Conservation (phyloP, 805 yeast genomes). For the Ogataea saltuana region DNA sequence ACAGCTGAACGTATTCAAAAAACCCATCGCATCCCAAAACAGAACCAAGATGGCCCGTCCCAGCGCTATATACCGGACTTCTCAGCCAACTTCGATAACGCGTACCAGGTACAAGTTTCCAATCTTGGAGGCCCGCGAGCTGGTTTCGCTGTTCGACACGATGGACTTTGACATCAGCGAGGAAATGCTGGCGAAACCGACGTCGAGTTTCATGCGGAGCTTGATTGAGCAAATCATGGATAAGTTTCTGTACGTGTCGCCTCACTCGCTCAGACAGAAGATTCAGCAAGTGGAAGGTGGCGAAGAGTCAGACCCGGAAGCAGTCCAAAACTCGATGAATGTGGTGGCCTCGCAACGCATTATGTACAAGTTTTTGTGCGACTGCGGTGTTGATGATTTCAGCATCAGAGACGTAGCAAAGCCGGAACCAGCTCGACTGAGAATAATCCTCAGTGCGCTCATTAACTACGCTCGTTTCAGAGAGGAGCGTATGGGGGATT, state of each 20-base stretch:
- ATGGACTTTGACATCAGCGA: constrained; percentile 34
- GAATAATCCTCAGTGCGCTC: constrained; percentile 74
- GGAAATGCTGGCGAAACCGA: constrained; percentile 33
- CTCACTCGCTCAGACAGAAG: constrained; percentile 29
- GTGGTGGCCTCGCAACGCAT: constrained; percentile 59
- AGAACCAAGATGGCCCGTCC: constrained; percentile 38
- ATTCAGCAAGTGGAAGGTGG: constrained; percentile 26
- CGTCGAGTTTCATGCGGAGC: constrained; percentile 34
- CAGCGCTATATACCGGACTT: constrained; percentile 36
- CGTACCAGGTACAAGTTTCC: constrained; percentile 37
- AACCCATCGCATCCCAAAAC: too few relatives aligned
- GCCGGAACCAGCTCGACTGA: constrained; percentile 70
- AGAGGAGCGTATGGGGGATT: constrained; percentile 71
- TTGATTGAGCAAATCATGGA: constrained; percentile 38
- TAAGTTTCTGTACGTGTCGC: constrained; percentile 36
- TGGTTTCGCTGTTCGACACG: constrained; percentile 30
- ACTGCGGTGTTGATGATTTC: constrained; percentile 79
- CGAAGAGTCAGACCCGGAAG: constrained; percentile 21
- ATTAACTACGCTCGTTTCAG: constrained; percentile 84
- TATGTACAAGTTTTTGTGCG: constrained; percentile 60
- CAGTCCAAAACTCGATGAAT: constrained; percentile 42
- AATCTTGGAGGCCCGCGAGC: constrained; percentile 31
- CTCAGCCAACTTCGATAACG: constrained; percentile 28
- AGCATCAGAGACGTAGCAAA: constrained; percentile 68
- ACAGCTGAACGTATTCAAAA: too few relatives aligned